Base-by-base conservation (phyloP, 495 filamentous ascomycete species). In the Aspergillus carlsbadensis region DNA sequence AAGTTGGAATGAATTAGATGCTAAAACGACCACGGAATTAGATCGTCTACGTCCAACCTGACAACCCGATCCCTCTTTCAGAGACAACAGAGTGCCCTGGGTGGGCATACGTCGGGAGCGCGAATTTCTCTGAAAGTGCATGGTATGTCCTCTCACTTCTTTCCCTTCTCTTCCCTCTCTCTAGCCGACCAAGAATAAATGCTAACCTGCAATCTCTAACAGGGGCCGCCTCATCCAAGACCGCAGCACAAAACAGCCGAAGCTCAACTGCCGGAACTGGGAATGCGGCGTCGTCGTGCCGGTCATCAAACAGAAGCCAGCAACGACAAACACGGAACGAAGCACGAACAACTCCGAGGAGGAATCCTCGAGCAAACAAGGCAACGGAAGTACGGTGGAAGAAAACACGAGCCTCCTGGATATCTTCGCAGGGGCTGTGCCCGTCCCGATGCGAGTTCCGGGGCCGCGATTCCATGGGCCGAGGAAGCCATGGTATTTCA, bases 51-150 rank as follows among this genome's bases (percentile, higher is more conserved):
- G 87, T 85, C 6, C 78, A 83, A 10, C 82, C 77, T 14, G 63
- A 76, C 14, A 64, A 72, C 7, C 61, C 72, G 10, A 66, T 75
- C 0, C 35, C 43, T 0, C 44, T 74, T 45, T 39, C 60, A 1
- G 57, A 71, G 29, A 60, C 51, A 22, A 60, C 50, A 0, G 48
- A 62, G 37, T 70, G 70, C 39, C 60, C 53, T 13, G 77, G 84
- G 8, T 98, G 89, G 84, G 88, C 82, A 0, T 98, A 98, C 64
- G 75, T 96, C n/a, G 94, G 94, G 15, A 94, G 89, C 59, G 90
- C 91, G 1, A 98, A 98, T 70, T 64, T 96, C 7, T 93, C 91
- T 0, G 91, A 96, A 70, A 92, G 88, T 62, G 94, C 94, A 10
- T 98, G 94, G 89, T 92, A 73, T 70, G 83, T 77, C 13, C 29